Evolutionary conservation across 2,329 filamentous ascomycete genomes (phyloP).

Genomic region (Talaromyces amestolkiae): DNA sequence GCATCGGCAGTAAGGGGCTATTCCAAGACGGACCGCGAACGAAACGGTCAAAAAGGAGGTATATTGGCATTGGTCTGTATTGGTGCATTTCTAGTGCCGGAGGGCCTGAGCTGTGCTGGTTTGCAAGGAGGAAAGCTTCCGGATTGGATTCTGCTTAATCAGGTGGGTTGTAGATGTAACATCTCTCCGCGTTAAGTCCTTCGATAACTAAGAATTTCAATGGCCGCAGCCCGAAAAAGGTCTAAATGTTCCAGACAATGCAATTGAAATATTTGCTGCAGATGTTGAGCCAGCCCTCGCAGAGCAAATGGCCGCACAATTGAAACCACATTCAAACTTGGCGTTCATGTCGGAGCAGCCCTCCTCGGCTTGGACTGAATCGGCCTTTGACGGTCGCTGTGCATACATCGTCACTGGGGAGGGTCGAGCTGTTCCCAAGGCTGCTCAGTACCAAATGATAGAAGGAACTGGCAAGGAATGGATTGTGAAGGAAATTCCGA

Average conservation of each 20-base stretch:
- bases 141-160: conserved; percentile 26
- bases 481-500: conserved; percentile 24
- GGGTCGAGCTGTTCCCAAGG: conserved; percentile 26
- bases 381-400: conserved; percentile 20
- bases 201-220: background rate
- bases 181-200: background rate
- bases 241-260: background rate
- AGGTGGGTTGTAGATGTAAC: conserved; percentile 21
- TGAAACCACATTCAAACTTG: conserved; percentile 26
- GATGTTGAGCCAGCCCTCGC: conserved; percentile 8
- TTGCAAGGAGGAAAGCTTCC: conserved; percentile 27
- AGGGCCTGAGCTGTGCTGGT: conserved; percentile 29
- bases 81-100: conserved; percentile 38
- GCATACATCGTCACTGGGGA: conserved; percentile 27
- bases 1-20: conserved; percentile 29
- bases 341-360: conserved; percentile 27
- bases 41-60: conserved; percentile 30
- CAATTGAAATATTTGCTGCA: conserved; percentile 8
- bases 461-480: conserved; percentile 23
- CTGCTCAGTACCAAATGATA: conserved; percentile 28
- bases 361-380: conserved; percentile 28
- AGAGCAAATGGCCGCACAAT: conserved; percentile 10
- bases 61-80: conserved; percentile 33
- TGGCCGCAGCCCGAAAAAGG: background rate
- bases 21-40: conserved; percentile 25